Conservation (phyloP, 208 protist species). For the Kentomonas sorsogonicus region DNA sequence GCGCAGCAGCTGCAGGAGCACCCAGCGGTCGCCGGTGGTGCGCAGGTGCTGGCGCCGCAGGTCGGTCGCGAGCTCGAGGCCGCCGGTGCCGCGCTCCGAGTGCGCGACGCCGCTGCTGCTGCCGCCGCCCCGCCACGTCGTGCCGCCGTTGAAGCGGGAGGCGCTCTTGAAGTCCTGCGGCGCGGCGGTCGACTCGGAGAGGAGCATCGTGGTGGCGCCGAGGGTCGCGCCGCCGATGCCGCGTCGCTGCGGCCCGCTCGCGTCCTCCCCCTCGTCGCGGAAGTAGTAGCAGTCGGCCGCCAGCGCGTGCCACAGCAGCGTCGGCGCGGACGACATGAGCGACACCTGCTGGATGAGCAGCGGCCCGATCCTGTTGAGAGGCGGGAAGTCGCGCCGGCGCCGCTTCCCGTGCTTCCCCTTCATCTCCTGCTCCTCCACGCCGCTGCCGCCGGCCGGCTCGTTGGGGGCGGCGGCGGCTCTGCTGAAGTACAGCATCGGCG, state of each 20-base stretch:
- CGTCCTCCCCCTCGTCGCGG: neutral
- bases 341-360: slow-evolving; percentile 12
- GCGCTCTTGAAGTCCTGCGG: no score
- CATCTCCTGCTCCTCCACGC: neutral
- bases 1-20: slow-evolving; percentile 16
- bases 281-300: slow-evolving; percentile 9
- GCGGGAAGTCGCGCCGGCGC: slow-evolving; percentile 5
- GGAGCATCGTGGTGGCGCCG: neutral
- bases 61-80: slow-evolving; percentile 5
- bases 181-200: neutral
- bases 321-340: slow-evolving; percentile 16
- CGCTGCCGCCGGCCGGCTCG: neutral
- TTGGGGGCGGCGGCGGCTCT: no score
- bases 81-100: no score
- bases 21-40: slow-evolving; percentile 10
- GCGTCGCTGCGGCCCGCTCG: no score
- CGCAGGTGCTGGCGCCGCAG: slow-evolving; percentile 3
- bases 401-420: neutral
- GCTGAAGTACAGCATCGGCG: no score
- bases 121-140: no score
- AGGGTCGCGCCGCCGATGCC: no score
- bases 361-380: slow-evolving; percentile 3
- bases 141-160: no score
- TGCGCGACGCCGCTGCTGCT: no score
- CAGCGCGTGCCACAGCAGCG: slow-evolving; percentile 16